These are phyloP conservation scores for Blastocystis sp. DNA, from an alignment of 352 stramenopile species.

Conservation along the genomic window DNA sequence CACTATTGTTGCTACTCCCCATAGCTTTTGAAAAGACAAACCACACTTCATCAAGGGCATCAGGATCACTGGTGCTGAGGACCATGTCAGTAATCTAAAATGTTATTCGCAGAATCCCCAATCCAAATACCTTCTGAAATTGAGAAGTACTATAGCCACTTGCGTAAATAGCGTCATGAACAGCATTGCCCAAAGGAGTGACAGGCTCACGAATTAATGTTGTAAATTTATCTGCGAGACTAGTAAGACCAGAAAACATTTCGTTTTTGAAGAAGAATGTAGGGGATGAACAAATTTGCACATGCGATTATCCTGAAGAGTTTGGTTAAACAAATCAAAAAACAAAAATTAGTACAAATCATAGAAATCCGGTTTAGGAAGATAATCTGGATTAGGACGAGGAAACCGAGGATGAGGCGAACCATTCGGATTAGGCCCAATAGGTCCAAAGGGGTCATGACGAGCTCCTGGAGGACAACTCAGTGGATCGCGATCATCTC, in stretches of 20 bases:
- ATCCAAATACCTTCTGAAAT: conserved; percentile 9
- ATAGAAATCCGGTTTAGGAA: neutral
- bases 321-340: neutral
- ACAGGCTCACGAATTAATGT: conserved; percentile 59
- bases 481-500: neutral
- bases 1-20: neutral
- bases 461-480: neutral
- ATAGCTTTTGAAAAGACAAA: conserved; percentile 48
- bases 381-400: conserved; percentile 14
- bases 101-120: neutral
- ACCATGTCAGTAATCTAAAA: conserved; percentile 60
- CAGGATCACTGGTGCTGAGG: conserved; percentile 27
- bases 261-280: neutral
- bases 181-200: conserved; percentile 51
- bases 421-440: neutral
- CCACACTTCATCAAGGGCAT: conserved; percentile 59
- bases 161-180: conserved; percentile 55
- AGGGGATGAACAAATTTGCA: neutral
- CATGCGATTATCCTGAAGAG: neutral
- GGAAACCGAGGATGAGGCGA: neutral
- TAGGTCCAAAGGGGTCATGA: neutral
- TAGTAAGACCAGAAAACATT: conserved; percentile 58
- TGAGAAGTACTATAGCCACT: conserved; percentile 9
- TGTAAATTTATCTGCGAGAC: conserved; percentile 48
- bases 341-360: conserved; percentile 28